These are phyloP conservation scores for Thielaviopsis punctulata DNA, from an alignment of 2,329 filamentous ascomycete genomes.

Conservation along the genomic window DNA sequence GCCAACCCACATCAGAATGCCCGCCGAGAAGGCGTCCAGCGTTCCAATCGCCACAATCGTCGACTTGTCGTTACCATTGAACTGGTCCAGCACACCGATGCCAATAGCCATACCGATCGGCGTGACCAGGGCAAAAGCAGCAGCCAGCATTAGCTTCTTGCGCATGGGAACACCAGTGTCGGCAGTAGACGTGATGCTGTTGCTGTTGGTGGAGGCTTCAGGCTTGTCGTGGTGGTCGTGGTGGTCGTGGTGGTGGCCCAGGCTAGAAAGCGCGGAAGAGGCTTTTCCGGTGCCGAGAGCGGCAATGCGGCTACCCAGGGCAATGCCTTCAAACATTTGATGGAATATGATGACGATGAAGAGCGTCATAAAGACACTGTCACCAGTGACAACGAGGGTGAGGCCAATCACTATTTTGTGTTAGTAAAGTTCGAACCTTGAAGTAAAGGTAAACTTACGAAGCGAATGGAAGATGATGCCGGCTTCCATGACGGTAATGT, in stretches of 20 bases:
- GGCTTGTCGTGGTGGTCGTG: not conserved
- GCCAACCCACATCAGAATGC: slow-evolving; percentile 65
- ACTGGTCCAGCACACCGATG: slow-evolving; percentile 49
- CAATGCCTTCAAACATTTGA: slow-evolving; percentile 62
- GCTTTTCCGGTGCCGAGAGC: slow-evolving; percentile 26
- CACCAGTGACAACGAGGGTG: slow-evolving; percentile 42
- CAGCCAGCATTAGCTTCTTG: slow-evolving; percentile 44
- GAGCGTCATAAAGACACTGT: slow-evolving; percentile 38
- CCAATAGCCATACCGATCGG: slow-evolving; percentile 70
- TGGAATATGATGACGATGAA: slow-evolving; percentile 58
- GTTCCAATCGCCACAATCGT: slow-evolving; percentile 59
- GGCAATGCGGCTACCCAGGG: slow-evolving; percentile 54
- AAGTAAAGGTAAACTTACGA: slow-evolving; percentile 24
- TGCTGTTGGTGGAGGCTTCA: slow-evolving; percentile 2
- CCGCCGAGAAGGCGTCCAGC: slow-evolving; percentile 55
- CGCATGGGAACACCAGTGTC: slow-evolving; percentile 20
- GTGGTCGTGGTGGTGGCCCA: slow-evolving; percentile 14
- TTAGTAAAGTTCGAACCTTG: not conserved
- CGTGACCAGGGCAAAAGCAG: slow-evolving; percentile 51
- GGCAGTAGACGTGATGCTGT: slow-evolving; percentile 6
- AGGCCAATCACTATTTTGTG: slow-evolving; percentile 37
- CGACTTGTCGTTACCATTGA: slow-evolving; percentile 54
- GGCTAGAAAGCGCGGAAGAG: slow-evolving; percentile 13
- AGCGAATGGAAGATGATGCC: slow-evolving; percentile 63
- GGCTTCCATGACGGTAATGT: slow-evolving; percentile 52